A percentile compares a stretch with the other conserved stretches of the same genome.
phyloP scores from a whole-genome alignment of 129 eudicot species.

The Pittosporum tobira region DNA sequence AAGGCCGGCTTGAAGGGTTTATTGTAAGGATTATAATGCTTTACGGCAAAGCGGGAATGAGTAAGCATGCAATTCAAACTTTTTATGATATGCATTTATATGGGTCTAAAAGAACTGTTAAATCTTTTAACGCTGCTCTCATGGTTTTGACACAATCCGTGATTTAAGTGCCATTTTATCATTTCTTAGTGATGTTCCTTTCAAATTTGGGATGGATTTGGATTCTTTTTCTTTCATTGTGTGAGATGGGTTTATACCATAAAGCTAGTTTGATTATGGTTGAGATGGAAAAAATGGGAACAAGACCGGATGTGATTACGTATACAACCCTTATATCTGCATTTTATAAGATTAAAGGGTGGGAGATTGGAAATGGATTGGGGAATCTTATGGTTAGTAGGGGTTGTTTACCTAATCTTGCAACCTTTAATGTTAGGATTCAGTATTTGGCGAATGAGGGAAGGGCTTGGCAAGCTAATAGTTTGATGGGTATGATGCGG shows the following conservation, averaged over 20 bases:
- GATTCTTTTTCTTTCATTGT: slow-evolving; percentile 57
- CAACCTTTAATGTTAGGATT: slow-evolving; percentile 82
- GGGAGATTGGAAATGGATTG: slow-evolving; percentile 64
- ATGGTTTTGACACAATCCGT: slow-evolving; percentile 49
- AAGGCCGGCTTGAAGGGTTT: slow-evolving; percentile 82
- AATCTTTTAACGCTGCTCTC: slow-evolving; percentile 67
- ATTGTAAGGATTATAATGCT: slow-evolving; percentile 66
- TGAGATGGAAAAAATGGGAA: slow-evolving; percentile 56
- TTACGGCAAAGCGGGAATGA: slow-evolving; percentile 81
- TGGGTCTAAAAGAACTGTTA: slow-evolving; percentile 52
- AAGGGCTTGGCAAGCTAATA: slow-evolving; percentile 75
- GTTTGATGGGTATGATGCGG: slow-evolving; percentile 63
- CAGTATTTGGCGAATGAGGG: slow-evolving; percentile 68
- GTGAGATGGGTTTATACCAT: slow-evolving; percentile 52
- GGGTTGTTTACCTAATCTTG: slow-evolving; percentile 67
- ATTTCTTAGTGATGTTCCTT: slow-evolving; percentile 36
- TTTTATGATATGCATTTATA: slow-evolving; percentile 65
- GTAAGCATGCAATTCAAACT: slow-evolving; percentile 52
- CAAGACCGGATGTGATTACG: slow-evolving; percentile 63
- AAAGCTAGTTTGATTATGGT: slow-evolving; percentile 51
- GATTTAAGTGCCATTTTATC: slow-evolving; percentile 41
- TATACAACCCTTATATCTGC: slow-evolving; percentile 68
- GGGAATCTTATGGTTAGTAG: slow-evolving; percentile 78
- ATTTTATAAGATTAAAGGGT: slow-evolving; percentile 41
- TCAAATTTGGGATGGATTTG: slow-evolving; percentile 31